Percentiles rank a stretch among this genome's conserved stretches.
Conservation (phyloP, 1,139 yeast species). For the Saccharomycopsis crataegensis region DNA sequence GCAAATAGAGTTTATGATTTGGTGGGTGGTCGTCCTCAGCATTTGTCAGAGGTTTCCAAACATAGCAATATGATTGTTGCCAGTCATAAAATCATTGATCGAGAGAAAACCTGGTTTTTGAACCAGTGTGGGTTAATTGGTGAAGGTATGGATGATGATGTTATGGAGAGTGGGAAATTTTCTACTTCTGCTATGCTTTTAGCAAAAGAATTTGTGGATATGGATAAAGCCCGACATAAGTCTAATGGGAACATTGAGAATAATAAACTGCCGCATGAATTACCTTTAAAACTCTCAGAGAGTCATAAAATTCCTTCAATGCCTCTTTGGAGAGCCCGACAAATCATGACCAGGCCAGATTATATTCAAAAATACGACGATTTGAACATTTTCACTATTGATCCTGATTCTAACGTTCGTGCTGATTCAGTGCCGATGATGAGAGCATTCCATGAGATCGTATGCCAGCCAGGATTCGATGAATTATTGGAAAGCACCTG, state of each 20-base stretch:
- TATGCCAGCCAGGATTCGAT: slow-evolving; percentile 63
- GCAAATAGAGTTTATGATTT: slow-evolving; percentile 58
- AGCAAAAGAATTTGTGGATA: slow-evolving; percentile 63
- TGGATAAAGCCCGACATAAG: slow-evolving; percentile 39
- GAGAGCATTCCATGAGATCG: slow-evolving; percentile 81
- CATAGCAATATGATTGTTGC: slow-evolving; percentile 55
- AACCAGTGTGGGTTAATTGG: slow-evolving; percentile 79
- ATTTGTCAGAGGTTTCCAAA: slow-evolving; percentile 65
- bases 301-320: slow-evolving; percentile 62
- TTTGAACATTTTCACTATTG: slow-evolving; percentile 71
- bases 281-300: slow-evolving; percentile 1
- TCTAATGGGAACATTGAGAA: slow-evolving; percentile 19
- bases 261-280: not conserved
- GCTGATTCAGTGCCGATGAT: slow-evolving; percentile 87
- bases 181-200: slow-evolving; percentile 70
- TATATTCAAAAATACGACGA: slow-evolving; percentile 70
- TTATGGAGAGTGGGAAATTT: slow-evolving; percentile 79
- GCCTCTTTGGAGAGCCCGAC: slow-evolving; percentile 80
- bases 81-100: slow-evolving; percentile 63
- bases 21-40: slow-evolving; percentile 84
- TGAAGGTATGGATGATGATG: slow-evolving; percentile 79
- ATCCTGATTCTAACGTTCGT: slow-evolving; percentile 62
- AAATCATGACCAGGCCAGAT: slow-evolving; percentile 80
- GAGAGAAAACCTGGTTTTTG: slow-evolving; percentile 80
- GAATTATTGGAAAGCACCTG: slow-evolving; percentile 60